phyloP scores from a whole-genome alignment of 768 basidiomycete genomes.

The Tephrocybe sp. region DNA sequence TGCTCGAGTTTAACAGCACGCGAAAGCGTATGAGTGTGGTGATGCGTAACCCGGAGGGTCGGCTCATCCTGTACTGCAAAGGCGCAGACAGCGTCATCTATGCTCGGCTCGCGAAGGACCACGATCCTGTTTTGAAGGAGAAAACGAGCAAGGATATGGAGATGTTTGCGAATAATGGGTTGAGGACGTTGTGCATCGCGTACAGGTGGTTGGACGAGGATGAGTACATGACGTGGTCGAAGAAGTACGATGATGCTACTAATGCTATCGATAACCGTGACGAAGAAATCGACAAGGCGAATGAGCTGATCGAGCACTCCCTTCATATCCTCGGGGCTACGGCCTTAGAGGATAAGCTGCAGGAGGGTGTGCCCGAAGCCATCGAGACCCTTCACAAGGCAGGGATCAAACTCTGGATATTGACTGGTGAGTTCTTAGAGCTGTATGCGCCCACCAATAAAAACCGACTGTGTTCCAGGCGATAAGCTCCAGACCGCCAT shows the following conservation, averaged over 20 bases:
- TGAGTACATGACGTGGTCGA: conserved; percentile 81
- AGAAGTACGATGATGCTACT: conserved; percentile 80
- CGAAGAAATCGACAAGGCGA: conserved; percentile 89
- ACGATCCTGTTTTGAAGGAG: conserved; percentile 72
- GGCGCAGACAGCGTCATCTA: conserved; percentile 98
- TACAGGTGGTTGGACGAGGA: conserved; percentile 78
- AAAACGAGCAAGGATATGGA: conserved; percentile 89
- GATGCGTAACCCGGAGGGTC: conserved; percentile 81
- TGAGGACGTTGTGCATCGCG: conserved; percentile 90
- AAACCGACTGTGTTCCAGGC: conserved; percentile 51
- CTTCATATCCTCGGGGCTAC: conserved; percentile 91
- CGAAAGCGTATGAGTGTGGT: conserved; percentile 96
- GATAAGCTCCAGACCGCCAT: conserved; percentile 99
- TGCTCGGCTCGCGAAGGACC: conserved; percentile 74
- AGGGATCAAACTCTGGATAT: conserved; percentile 97
- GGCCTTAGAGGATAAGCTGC: conserved; percentile 95
- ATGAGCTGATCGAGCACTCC: conserved; percentile 79
- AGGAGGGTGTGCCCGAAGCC: conserved; percentile 95
- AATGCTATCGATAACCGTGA: conserved; percentile 79
- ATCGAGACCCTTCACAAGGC: conserved; percentile 90
- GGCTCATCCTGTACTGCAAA: conserved; percentile 86
- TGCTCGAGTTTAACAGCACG: conserved; percentile 92
- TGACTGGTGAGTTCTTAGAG: conserved; percentile 71
- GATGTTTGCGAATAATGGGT: conserved; percentile 86
- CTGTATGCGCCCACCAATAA: too few relatives aligned